phyloP scores from a whole-genome alignment of 2,329 filamentous ascomycete species.

The Aspergillus bombycis region DNA sequence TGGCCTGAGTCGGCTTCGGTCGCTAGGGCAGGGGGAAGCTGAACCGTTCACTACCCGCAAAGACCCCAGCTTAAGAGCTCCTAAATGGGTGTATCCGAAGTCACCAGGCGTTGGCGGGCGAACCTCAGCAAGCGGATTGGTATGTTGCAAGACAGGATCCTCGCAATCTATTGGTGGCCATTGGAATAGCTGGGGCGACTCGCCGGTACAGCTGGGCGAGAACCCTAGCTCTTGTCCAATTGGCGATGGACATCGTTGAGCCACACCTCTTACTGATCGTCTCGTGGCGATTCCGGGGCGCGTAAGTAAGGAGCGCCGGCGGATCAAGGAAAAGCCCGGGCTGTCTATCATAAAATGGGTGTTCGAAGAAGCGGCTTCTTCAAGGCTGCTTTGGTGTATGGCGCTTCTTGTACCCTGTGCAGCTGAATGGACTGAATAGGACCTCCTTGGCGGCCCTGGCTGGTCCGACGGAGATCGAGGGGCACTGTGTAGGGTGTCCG shows the following conservation, averaged over 20 bases:
- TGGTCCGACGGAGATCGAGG: slow-evolving; percentile 18
- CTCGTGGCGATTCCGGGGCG: slow-evolving; percentile 40
- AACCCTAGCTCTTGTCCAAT: slow-evolving; percentile 27
- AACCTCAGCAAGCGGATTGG: slow-evolving; percentile 14
- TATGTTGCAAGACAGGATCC: slow-evolving; percentile 17
- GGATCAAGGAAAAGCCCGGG: slow-evolving; percentile 40
- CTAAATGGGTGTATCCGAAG: slow-evolving; percentile 43
- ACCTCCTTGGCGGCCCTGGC: slow-evolving; percentile 27
- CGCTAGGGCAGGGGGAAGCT: slow-evolving; percentile 42
- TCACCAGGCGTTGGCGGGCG: slow-evolving; percentile 34
- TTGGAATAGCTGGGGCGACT: slow-evolving; percentile 16
- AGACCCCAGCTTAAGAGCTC: slow-evolving; percentile 44
- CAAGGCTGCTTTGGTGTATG: slow-evolving; percentile 28
- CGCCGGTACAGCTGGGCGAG: slow-evolving; percentile 11
- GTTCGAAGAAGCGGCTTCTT: slow-evolving; percentile 36
- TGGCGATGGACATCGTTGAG: slow-evolving; percentile 27
- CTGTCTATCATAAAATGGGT: slow-evolving; percentile 37
- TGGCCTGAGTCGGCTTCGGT: slow-evolving; percentile 30
- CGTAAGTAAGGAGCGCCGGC: slow-evolving; percentile 40
- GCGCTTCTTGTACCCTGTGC: slow-evolving; percentile 28
- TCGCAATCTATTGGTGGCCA: slow-evolving; percentile 21
- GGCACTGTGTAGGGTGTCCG: slow-evolving; percentile 18
- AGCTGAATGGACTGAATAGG: slow-evolving; percentile 34
- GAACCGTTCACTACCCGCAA: slow-evolving; percentile 44
- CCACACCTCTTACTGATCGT: slow-evolving; percentile 30